phyloP scores from a whole-genome alignment of 176 grass and related monocot species.

The Otatea glauca region DNA sequence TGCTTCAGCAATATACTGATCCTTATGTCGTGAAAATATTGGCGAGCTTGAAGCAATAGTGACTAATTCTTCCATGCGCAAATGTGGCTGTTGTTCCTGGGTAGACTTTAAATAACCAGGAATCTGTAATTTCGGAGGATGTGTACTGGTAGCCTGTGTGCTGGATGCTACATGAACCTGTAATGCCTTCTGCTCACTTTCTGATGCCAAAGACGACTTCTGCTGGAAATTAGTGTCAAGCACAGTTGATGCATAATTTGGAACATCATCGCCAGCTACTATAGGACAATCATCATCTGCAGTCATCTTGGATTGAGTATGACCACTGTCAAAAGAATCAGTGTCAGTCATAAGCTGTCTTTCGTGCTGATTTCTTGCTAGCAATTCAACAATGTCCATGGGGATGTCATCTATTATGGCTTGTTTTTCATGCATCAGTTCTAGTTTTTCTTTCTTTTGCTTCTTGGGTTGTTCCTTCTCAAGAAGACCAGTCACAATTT shows the following conservation, averaged over 20 bases:
- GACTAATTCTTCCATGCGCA: constrained; percentile 32
- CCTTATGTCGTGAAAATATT: constrained; percentile 40
- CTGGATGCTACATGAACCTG: constrained; percentile 16
- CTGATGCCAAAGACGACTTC: constrained; percentile 33
- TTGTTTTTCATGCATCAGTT: constrained; percentile 40
- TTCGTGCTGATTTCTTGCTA: constrained; percentile 63
- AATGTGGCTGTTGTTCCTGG: constrained; percentile 23
- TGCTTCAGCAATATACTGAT: constrained; percentile 34
- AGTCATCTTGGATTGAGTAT: neutral
- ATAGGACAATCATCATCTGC: constrained; percentile 44
- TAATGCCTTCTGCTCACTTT: constrained; percentile 39
- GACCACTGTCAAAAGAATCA: constrained; percentile 23
- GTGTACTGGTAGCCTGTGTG: neutral
- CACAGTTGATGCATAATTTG: constrained; percentile 35
- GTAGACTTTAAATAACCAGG: constrained; percentile 32
- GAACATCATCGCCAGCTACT: constrained; percentile 30
- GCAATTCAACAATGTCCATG: constrained; percentile 92
- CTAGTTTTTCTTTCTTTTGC: constrained; percentile 42
- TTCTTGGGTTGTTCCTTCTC: constrained; percentile 45
- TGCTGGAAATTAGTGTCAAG: constrained; percentile 32
- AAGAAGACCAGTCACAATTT: constrained; percentile 26
- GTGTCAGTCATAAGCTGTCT: constrained; percentile 50
- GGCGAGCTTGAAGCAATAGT: constrained; percentile 43
- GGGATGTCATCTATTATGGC: constrained; percentile 67
- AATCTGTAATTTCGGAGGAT: constrained; percentile 30